Evolutionary conservation across 192 early-diverging fungal species (phyloP).

Genomic region (Entomortierella chlamydospora): DNA sequence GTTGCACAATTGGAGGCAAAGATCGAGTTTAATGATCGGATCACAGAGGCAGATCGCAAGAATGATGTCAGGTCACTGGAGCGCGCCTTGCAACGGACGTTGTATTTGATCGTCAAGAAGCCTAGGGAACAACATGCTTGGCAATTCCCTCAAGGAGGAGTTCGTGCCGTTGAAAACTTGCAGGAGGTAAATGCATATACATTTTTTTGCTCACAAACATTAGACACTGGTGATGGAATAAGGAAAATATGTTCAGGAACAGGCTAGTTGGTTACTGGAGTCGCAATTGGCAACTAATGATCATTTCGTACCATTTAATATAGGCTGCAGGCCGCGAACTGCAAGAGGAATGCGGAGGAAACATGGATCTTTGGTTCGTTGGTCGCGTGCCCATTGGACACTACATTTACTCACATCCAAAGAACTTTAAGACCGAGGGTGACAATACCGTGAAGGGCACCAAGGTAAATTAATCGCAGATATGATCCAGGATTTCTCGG

Average conservation of each 20-base stretch:
- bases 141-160: constrained; percentile 78
- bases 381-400: constrained; percentile 86
- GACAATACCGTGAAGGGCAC: constrained; percentile 45
- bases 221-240: neutral
- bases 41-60: constrained; percentile 72
- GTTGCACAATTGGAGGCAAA: constrained; percentile 59
- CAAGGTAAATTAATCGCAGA: constrained; percentile 49
- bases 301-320: neutral
- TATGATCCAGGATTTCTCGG: no score
- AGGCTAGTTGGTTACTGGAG: no score
- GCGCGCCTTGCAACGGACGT: constrained; percentile 76
- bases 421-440: constrained; percentile 30
- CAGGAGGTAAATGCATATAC: constrained; percentile 64
- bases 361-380: constrained; percentile 89
- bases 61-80: constrained; percentile 80
- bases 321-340: constrained; percentile 83
- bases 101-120: constrained; percentile 86
- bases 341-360: constrained; percentile 74
- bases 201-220: no score
- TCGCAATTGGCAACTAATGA: no score
- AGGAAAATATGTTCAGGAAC: neutral
- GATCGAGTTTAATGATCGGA: constrained; percentile 64
- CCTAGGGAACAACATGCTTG: constrained; percentile 67
- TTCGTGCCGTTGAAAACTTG: constrained; percentile 75
- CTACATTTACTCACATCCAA: constrained; percentile 60